Base-by-base conservation (phyloP, 2,329 filamentous ascomycete species). In the Penicillium sp. region DNA sequence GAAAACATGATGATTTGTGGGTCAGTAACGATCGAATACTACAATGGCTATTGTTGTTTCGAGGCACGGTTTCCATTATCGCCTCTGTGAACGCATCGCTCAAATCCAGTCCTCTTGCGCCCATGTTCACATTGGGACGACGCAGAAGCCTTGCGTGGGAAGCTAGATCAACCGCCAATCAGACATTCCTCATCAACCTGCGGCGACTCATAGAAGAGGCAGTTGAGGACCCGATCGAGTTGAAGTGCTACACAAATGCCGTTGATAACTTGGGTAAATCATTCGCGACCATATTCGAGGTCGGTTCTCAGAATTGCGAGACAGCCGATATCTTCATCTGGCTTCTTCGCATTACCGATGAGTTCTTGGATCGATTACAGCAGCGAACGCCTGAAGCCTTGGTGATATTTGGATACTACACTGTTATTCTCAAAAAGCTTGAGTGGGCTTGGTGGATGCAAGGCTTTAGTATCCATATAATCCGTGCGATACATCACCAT, bases 381-480 rank as follows among this genome's bases (percentile, higher is more conserved):
- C 56, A 66, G 17, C 53, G 58, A 15, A 63, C 55, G 5, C 66
- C 65, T 8, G 60, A 67, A 21, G 66, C 70, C 9, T 49, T 71
- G 41, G 64, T 70, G 5, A 64, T 71, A 9, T 69, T 72, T 52
- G 61, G 63, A 2, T 69, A 68, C 48, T 72, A 66, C 29, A 68
- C 65, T 35, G 69, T 70, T 4, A 54, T 70, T 9, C 45, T 64
- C 4, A 59, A 68, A 15, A 53, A 66, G n/a, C 49, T 71, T 11
- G 70, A 70, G 54, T 69, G 63, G 67, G 56, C 60, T 19, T 72
- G 69, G 69, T 72, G 70, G 70, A 64, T 71, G 65, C 61, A 69
- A 45, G 70, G 70, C 3, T 66, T 66, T 23, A 68, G 65, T 21
- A 38, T 58, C 29, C 66, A 66, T 19, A 38, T 69, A 9, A 63